Conservation (phyloP, 495 filamentous ascomycete species). For the Hyaloscypha hepaticicola region DNA sequence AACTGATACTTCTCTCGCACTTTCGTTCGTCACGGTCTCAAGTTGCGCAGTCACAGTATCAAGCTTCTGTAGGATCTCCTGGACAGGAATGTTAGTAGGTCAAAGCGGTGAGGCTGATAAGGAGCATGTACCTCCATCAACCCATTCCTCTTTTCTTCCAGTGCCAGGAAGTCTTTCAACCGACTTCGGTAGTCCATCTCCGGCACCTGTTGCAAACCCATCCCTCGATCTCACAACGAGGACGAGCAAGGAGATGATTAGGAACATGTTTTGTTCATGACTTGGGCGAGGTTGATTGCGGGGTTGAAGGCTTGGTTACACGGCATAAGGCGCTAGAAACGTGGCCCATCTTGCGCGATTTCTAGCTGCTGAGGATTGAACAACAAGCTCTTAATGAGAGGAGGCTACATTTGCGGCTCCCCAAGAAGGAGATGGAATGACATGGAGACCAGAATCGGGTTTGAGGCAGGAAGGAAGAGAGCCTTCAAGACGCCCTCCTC, state of each 20-base stretch:
- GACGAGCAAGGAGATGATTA: not conserved
- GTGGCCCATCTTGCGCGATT: not conserved
- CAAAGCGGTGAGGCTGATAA: not conserved
- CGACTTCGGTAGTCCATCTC: slow-evolving; percentile 10
- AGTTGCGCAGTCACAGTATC: slow-evolving; percentile 39
- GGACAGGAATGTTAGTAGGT: slow-evolving; percentile 21
- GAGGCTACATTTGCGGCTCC: not conserved
- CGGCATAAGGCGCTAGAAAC: slow-evolving; percentile 2
- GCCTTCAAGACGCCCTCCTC: not conserved
- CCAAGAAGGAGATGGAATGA: not conserved
- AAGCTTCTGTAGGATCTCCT: slow-evolving; percentile 35
- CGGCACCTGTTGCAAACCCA: not conserved
- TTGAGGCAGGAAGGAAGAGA: not conserved
- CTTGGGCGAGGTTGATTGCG: not conserved
- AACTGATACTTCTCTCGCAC: slow-evolving; percentile 31
- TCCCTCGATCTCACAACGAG: not conserved
- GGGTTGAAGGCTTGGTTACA: not conserved
- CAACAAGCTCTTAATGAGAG: not conserved
- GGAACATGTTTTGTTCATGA: not conserved
- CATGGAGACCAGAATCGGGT: not conserved
- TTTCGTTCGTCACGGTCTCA: slow-evolving; percentile 35
- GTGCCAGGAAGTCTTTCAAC: slow-evolving; percentile 1
- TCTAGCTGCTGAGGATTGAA: not conserved
- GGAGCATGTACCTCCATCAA: slow-evolving; percentile 8
- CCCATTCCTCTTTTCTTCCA: not conserved